These are phyloP conservation scores for Nemania sp. DNA, from an alignment of 2,329 filamentous ascomycete species.

Conservation along the genomic window DNA sequence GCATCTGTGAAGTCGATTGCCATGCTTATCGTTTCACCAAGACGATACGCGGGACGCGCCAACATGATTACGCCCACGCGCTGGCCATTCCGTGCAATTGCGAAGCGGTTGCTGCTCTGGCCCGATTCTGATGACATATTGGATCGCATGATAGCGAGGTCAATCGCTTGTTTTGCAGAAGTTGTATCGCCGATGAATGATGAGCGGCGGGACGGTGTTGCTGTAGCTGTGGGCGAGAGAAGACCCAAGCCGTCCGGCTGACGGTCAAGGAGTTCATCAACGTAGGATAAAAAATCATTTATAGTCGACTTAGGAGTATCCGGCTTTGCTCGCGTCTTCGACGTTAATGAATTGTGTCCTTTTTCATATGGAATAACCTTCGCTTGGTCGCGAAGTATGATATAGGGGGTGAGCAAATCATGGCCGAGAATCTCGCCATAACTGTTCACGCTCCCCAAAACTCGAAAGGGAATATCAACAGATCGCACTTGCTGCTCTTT, in stretches of 20 bases:
- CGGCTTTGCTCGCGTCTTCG: slow-evolving; percentile 34
- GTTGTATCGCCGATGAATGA: slow-evolving; percentile 59
- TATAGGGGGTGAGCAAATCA: slow-evolving; percentile 92
- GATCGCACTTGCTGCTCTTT: slow-evolving; percentile 83
- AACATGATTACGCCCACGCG: slow-evolving; percentile 91
- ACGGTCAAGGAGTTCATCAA: slow-evolving; percentile 71
- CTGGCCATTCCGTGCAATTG: slow-evolving; percentile 89
- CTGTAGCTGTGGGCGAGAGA: slow-evolving; percentile 71
- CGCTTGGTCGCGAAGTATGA: slow-evolving; percentile 83
- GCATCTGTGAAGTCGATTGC: slow-evolving; percentile 81
- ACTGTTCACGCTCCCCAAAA: slow-evolving; percentile 88
- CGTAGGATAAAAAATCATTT: slow-evolving; percentile 74
- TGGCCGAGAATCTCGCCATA: slow-evolving; percentile 88
- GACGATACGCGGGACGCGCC: slow-evolving; percentile 81
- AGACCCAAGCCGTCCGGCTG: slow-evolving; percentile 63
- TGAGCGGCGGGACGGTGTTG: slow-evolving; percentile 56
- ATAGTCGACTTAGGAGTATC: slow-evolving; percentile 46
- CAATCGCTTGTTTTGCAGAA: slow-evolving; percentile 82
- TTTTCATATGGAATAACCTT: slow-evolving; percentile 59
- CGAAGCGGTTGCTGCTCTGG: slow-evolving; percentile 88
- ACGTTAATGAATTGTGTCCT: slow-evolving; percentile 25
- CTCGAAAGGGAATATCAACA: slow-evolving; percentile 90
- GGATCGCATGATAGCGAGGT: slow-evolving; percentile 85
- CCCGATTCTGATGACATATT: slow-evolving; percentile 69
- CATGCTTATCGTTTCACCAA: slow-evolving; percentile 85